A percentile compares a stretch with the other conserved stretches of the same genome.
These are phyloP conservation scores for Cryphonectria nitschkei DNA, from an alignment of 2,329 filamentous ascomycete genomes.

Conservation along the genomic window DNA sequence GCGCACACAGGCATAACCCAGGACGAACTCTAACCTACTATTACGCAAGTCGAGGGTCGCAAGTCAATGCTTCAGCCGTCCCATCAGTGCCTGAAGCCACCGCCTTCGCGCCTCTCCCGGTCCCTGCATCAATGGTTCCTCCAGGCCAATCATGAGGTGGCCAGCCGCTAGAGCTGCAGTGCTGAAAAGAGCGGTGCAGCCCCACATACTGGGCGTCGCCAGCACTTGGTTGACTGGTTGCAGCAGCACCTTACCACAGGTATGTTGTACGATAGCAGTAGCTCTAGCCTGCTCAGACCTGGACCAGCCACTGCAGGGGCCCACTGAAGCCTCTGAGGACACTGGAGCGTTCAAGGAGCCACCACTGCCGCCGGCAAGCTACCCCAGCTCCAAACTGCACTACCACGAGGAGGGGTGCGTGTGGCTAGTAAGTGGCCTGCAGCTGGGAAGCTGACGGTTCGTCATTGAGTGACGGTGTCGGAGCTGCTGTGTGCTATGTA, in stretches of 20 bases:
- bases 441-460: slow-evolving; percentile 12
- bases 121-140: slow-evolving; percentile 12
- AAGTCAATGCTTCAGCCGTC: slow-evolving; percentile 14
- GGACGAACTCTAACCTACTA: neutral
- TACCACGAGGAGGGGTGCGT: slow-evolving; percentile 5
- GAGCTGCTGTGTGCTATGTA: slow-evolving; percentile 17
- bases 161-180: slow-evolving; percentile 13
- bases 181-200: slow-evolving; percentile 18
- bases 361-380: slow-evolving; percentile 8
- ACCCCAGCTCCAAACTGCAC: neutral
- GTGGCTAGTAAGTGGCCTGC: slow-evolving; percentile 7
- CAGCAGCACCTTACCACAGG: slow-evolving; percentile 14
- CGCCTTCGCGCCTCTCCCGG: slow-evolving; percentile 2
- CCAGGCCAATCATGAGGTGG: slow-evolving; percentile 14
- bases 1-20: neutral
- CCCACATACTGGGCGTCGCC: slow-evolving; percentile 7
- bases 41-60: neutral
- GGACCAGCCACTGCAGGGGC: neutral
- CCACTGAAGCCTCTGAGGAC: neutral
- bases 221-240: slow-evolving; percentile 5
- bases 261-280: neutral
- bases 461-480: slow-evolving; percentile 13
- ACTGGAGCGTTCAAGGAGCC: neutral
- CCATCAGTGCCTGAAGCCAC: neutral
- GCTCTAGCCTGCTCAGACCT: slow-evolving; percentile 2